Base-by-base conservation (phyloP, 768 basidiomycete genomes). In the Phlegmacium glaucopus region DNA sequence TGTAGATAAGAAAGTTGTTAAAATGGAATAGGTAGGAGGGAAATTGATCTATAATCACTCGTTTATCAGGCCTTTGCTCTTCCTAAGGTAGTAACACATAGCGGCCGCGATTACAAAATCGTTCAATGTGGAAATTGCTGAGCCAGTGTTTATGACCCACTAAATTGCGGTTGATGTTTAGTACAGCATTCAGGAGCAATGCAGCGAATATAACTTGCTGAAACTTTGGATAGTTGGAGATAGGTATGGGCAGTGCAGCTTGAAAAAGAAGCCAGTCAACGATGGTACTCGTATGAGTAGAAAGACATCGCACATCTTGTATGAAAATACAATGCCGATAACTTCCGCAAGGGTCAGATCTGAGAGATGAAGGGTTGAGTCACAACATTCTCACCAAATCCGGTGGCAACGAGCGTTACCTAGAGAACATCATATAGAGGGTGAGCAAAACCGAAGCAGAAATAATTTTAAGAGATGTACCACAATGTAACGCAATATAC, bases 141-240 rank as follows among this genome's bases (percentile, higher is more conserved):
- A 58, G 0, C 74, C 73, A 12, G 69, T 60, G 25, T 69, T 58
- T 41, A 78, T 66, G 1, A 66, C 62, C 74, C 74, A 78, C 72
- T 76, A 15, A 35, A 28, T 35, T 11, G 26, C 45, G 9, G 18
- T n/a, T 15, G 12, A 40, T 26, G 37, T 27, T 39, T 25, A 18
- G 25, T 9, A 28, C 30, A 26, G 34, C 29, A 12, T 9, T 8
- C n/a, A 10, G 16, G 18, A 37, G 35, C 9, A 15, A 28, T 26
- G 47, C 44, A 16, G 29, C 17, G 34, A 26, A 22, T n/a, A 39
- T 18, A 9, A 59, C 70, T 51, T 40, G 72, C 72, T 7, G 64
- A 55, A 18, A 74, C 64, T 5, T 39, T 35, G 5, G 61, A 52
- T 9, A 71, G 54, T 4, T 71, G 62, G 2, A 46, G 7, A 49